Percentiles rank a stretch among this genome's conserved stretches.
phyloP scores from a whole-genome alignment of 2,329 filamentous ascomycete genomes.

The Hypoxylon sp. region DNA sequence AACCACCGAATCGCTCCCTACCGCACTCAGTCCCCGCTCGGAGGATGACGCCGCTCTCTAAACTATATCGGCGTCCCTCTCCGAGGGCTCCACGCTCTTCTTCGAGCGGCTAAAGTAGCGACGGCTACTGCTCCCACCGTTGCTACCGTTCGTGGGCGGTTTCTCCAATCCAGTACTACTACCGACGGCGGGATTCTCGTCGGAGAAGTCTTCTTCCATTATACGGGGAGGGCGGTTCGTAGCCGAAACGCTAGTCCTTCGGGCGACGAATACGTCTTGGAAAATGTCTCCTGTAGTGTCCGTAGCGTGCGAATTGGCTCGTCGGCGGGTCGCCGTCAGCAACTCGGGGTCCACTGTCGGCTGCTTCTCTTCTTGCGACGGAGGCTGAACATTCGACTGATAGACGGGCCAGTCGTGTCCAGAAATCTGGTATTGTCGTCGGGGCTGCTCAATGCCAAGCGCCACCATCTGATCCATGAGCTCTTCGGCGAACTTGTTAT shows the following conservation, averaged over 20 bases:
- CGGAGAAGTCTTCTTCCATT: constrained; percentile 40
- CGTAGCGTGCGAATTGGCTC: constrained; percentile 45
- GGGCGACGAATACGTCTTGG: constrained; percentile 60
- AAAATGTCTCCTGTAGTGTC: constrained; percentile 53
- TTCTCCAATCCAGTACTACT: constrained; percentile 39
- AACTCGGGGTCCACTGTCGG: constrained; percentile 44
- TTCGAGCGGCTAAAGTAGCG: constrained; percentile 42
- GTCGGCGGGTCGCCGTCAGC: constrained; percentile 45
- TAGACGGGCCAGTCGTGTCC: constrained; percentile 75
- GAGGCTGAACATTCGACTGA: constrained; percentile 54
- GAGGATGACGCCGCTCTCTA: constrained; percentile 16
- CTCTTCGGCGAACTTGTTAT: constrained; percentile 94
- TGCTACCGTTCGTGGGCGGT: constrained; percentile 36
- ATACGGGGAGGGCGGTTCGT: constrained; percentile 44
- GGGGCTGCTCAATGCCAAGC: constrained; percentile 86
- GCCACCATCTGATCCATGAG: constrained; percentile 88
- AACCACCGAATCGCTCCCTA: not conserved
- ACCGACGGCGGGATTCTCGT: constrained; percentile 47
- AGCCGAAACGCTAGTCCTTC: constrained; percentile 47
- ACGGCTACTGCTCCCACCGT: constrained; percentile 27
- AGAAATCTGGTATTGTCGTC: constrained; percentile 76
- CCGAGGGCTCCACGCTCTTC: constrained; percentile 36
- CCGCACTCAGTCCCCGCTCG: not conserved
- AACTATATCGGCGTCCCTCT: constrained; percentile 44
- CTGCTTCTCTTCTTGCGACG: constrained; percentile 44